phyloP scores from a whole-genome alignment of 164 flowering plant genomes.

The Euptelea pleiosperma region DNA sequence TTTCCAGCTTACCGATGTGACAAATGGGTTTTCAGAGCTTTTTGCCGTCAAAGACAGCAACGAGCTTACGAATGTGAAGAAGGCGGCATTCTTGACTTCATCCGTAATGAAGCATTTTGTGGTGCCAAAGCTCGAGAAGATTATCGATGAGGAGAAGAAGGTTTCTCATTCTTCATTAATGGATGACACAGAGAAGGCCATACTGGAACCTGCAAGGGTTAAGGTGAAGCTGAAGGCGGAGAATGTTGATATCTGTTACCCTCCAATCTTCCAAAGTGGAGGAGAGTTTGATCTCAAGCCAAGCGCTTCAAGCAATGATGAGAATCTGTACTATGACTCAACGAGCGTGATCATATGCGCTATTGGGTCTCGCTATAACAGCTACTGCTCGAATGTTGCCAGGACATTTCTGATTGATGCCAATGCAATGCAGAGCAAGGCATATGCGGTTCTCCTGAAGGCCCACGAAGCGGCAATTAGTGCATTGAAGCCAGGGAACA shows the following conservation, averaged over 20 bases:
- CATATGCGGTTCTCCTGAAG: slow-evolving; percentile 70
- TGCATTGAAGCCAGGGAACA: slow-evolving; percentile 61
- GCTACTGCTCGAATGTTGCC: slow-evolving; percentile 79
- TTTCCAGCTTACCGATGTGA: slow-evolving; percentile 48
- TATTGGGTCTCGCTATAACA: slow-evolving; percentile 63
- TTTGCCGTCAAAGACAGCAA: slow-evolving; percentile 60
- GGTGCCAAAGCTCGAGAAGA: slow-evolving; percentile 72
- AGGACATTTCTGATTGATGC: slow-evolving; percentile 73
- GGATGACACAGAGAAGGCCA: slow-evolving; percentile 72
- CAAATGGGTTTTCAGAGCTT: slow-evolving; percentile 63
- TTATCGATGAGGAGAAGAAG: slow-evolving; percentile 78
- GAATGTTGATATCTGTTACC: slow-evolving; percentile 83
- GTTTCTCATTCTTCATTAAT: slow-evolving; percentile 64
- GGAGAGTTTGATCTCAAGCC: slow-evolving; percentile 76
- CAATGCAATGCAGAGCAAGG: slow-evolving; percentile 58
- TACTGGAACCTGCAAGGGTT: slow-evolving; percentile 53
- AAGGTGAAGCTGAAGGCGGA: slow-evolving; percentile 70
- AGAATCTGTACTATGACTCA: slow-evolving; percentile 58
- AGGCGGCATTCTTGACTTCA: slow-evolving; percentile 59
- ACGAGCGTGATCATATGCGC: slow-evolving; percentile 75
- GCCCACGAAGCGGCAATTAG: slow-evolving; percentile 77
- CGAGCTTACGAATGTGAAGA: slow-evolving; percentile 63
- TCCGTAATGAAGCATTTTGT: slow-evolving; percentile 66
- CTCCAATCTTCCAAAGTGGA: slow-evolving; percentile 88
- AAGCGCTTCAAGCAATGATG: slow-evolving; percentile 77